Base-by-base conservation (phyloP, 2,329 filamentous ascomycete species). In the Harringtonia lauricola region DNA sequence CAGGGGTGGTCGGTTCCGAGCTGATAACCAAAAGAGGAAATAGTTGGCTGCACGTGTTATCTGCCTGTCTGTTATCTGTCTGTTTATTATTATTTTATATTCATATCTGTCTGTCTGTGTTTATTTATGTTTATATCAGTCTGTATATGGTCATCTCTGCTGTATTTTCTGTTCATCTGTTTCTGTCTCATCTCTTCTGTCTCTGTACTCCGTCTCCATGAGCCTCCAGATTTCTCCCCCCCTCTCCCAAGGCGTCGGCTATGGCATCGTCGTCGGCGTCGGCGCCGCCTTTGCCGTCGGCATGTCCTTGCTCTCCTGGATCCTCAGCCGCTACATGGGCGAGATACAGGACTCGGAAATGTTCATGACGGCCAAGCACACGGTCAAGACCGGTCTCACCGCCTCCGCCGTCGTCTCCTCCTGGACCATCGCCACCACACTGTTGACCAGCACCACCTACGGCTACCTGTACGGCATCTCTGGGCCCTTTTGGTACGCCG, bases 331-430 rank as follows among this genome's bases (percentile, higher is more conserved):
- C 15, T 67, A 66, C 49, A 66, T 66, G 45, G 56, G 57, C 43
- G 87, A 90, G 59, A 67, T 88, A 3, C 86, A 94, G 60, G 94
- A 88, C 0, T 89, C 83, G 0, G 88, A 94, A 65, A 90, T 88
- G 76, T 94, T 94, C 70, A 87, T 76, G 51, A 94, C 87, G 0
- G 87, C 87, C 39, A 86, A 86, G 17, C 72, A 88, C 49, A 88
- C 84, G 2, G 85, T 94, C 51, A 94, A 94, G 58, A 88, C 86
- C 10, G 88, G 88, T 37, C 70, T 95, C 17, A 86, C 94, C 1
- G 84, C 86, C 8, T 84, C 85, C 10, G 88, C 87, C 14, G 87
- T 94, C n/a, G 86, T 94, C 3, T 88, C 83, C n/a, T 87, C 82
- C 8, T 94, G 88, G 88, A 94, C 87, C 0, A 94, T 87, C 86